A percentile compares a stretch with the other conserved stretches of the same genome.
Conservation (phyloP, 306 rosid genomes). For the Quercus glauca region DNA sequence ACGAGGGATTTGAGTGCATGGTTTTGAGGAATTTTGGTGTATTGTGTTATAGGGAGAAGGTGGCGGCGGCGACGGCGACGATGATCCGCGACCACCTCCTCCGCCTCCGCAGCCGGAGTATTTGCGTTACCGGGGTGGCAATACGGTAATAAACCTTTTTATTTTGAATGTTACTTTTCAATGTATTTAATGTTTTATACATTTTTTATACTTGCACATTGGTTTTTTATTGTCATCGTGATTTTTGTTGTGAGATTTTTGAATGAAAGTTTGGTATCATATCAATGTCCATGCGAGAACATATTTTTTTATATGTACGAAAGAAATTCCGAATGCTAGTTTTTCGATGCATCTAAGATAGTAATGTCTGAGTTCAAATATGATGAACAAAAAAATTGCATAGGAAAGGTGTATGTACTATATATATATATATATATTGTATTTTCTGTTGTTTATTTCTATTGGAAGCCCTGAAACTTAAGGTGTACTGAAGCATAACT, state of each 20-base stretch:
- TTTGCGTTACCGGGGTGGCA: conserved; percentile 37
- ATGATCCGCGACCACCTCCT: conserved; percentile 6
- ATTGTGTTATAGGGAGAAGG: conserved; percentile 55
- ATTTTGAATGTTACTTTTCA: background rate
- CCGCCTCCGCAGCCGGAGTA: conserved; percentile 45
- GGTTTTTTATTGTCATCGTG: background rate
- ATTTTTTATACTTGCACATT: background rate
- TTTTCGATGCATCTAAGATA: background rate
- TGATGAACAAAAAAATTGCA: background rate
- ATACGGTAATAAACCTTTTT: conserved; percentile 51
- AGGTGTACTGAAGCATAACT: conserved; percentile 1
- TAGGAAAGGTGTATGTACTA: background rate
- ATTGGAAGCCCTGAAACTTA: background rate
- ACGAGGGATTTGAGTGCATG: conserved; percentile 5
- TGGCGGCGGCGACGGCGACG: background rate
- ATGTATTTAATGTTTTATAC: background rate
- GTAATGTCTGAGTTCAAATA: background rate
- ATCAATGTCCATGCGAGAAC: too few species aligned
- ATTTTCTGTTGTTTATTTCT: background rate
- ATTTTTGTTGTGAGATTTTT: background rate
- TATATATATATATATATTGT: background rate
- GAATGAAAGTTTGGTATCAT: background rate
- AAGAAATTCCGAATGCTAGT: background rate
- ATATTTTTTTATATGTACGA: background rate
- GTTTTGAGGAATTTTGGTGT: background rate